Evolutionary conservation across 177 flowering plant genomes (phyloP), one percentile per base, ranked within the genome.

Genomic region (Vitis hybrid): DNA sequence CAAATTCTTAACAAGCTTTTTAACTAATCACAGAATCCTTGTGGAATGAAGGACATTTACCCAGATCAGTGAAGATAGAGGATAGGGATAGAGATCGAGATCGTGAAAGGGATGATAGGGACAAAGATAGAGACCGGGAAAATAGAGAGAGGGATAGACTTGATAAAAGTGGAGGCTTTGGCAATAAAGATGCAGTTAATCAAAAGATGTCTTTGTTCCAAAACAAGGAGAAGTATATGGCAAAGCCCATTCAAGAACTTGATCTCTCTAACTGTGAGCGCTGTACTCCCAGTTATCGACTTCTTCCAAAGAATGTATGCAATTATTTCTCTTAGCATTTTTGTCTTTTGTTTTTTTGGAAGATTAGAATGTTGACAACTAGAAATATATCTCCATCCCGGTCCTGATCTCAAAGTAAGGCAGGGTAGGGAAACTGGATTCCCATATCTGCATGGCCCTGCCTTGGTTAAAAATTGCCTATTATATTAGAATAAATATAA

Each of bases 261-360:
- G 99, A 96, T 74, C 89, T 96, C 60, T 96, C 99, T 62, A 81
- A 88, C 71, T 96, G 98, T 79, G 88, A 92, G 69, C 80, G 95
- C 56, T 96, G 99, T 82, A 90, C 94, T 70, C 98, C 99, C 60
- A 96, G 99, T 74, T 96, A 96, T 72, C 90, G 98, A 18, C 93
- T 91, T 72, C 89, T 96, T 51, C 99, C 99, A 19, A 87, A 89
- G 82, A 83, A 88, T 85, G 99, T 96, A 87, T 59, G 74, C 26
- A 14, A 10, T 71, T 59, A 18, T 39, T 57, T 56, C 18, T 49
- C 50, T 17, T 1, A 8, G 69, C 55, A 32, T 48, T 58, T 68
- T 65, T 23, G 17, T 7, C 51, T 54, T 17, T 2, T n/a, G 60
- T 13, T 11, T 26, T 64, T 59, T 3, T 30, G 0, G 21, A 18